These are phyloP conservation scores for Metroxylon sagu DNA, from an alignment of 176 grass and related monocot genomes.

Conservation along the genomic window DNA sequence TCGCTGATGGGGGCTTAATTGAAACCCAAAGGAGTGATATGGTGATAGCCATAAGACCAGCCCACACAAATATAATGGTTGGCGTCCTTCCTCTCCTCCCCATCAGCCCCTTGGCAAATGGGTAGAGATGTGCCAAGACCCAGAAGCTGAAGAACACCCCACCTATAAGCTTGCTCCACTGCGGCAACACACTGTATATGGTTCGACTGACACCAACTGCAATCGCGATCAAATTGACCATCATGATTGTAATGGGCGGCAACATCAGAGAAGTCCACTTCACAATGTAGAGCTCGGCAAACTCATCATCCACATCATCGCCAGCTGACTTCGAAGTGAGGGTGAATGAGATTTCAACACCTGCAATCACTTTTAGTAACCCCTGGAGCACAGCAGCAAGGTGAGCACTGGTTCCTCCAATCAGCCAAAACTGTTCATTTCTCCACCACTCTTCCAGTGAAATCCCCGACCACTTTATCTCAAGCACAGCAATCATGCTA, in stretches of 20 bases:
- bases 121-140: constrained; percentile 90
- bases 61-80: constrained; percentile 71
- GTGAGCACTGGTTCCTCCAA: constrained; percentile 75
- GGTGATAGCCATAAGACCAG: constrained; percentile 77
- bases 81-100: constrained; percentile 68
- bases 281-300: constrained; percentile 76
- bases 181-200: constrained; percentile 61
- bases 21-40: constrained; percentile 82
- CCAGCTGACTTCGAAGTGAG: constrained; percentile 63
- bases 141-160: constrained; percentile 98
- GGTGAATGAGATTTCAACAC: constrained; percentile 76
- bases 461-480: constrained; percentile 85
- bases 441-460: constrained; percentile 90
- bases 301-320: constrained; percentile 80
- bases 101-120: constrained; percentile 78
- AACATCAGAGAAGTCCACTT: constrained; percentile 75
- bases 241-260: constrained; percentile 54
- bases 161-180: constrained; percentile 81
- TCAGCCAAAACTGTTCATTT: constrained; percentile 95
- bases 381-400: constrained; percentile 81
- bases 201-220: constrained; percentile 73
- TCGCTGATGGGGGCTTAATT: constrained; percentile 11
- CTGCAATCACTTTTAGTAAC: constrained; percentile 61
- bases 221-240: constrained; percentile 68
- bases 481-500: constrained; percentile 56